Base-by-base conservation (phyloP, 306 rosid genomes). In the Sophora flavescens region DNA sequence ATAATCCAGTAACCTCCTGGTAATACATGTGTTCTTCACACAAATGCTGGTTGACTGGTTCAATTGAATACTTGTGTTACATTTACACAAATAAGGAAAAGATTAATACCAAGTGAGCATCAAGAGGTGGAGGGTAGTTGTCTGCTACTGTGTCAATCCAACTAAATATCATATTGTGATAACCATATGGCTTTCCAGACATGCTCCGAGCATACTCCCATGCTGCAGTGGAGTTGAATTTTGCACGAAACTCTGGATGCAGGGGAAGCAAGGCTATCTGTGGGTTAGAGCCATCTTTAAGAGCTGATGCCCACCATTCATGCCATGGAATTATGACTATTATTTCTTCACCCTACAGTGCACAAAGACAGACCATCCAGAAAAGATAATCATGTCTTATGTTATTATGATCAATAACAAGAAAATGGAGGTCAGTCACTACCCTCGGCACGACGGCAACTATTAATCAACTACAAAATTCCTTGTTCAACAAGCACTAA, bases 81-180 rank as follows among this genome's bases (percentile, higher is more conserved):
- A 67, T 39, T 45, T 6, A 59, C 8, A 62, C 32, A 61, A 33
- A 35, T 50, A 18, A 33, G 28, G 53, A 26, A 80, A 81, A 64
- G 44, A 66, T 15, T 57, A 63, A 33, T 88, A 95, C 97, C 97
- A 92, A 90, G 96, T 95, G 96, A 90, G 98, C 96, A 92, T 95
- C 98, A 90, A 95, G 98, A 89, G 98, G 98, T 63, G 98, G 98
- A 72, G 98, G 98, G 86, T 87, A 95, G 89, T 95, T 95, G 78
- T 95, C 98, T 2, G 95, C 77, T 81, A 92, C 84, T 8, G 98
- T 95, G 86, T 95, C 98, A 77, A 95, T 95, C 98, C 98, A 95
- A 87, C 98, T 95, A 80, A 95, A 95, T 77, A 95, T 95, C 98
- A 95, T 95, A 84, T 95, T 95, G 75, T 95, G 97, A 83, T 92